Percentiles rank a stretch among this genome's conserved stretches.
Conservation (phyloP, 148 eudicot species). For the Chenopodium quinoa region DNA sequence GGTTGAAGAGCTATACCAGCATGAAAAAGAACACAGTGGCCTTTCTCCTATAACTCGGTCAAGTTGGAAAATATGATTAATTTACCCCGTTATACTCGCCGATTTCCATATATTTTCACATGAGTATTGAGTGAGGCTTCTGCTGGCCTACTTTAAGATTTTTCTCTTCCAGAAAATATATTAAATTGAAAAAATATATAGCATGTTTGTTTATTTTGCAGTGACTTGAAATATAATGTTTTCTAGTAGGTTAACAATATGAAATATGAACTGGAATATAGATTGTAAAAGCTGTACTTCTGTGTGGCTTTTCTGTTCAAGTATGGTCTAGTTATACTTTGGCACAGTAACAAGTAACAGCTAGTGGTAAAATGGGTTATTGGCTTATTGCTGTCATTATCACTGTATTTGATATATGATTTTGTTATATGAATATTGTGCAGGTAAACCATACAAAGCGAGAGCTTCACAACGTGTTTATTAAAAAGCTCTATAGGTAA, state of each 20-base stretch:
- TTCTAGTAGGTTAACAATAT: neutral
- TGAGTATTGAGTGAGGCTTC: neutral
- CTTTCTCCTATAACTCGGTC: neutral
- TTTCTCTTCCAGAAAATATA: neutral
- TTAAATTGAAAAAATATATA: neutral
- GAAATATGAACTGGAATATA: neutral
- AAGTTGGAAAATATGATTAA: neutral
- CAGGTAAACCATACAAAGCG: slow-evolving; percentile 96
- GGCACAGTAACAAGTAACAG: neutral
- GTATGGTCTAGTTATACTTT: neutral
- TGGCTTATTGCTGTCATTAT: neutral
- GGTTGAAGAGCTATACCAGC: neutral
- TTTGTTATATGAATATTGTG: slow-evolving; percentile 15
- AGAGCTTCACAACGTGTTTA: slow-evolving; percentile 94
- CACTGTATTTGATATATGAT: slow-evolving; percentile 4
- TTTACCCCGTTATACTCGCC: neutral
- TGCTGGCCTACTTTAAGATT: neutral
- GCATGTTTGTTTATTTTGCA: neutral
- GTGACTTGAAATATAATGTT: neutral
- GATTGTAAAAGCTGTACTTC: neutral
- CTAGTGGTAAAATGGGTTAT: neutral
- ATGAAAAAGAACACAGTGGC: neutral
- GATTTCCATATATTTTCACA: neutral
- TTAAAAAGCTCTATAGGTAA: slow-evolving; percentile 91
- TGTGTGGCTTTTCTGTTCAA: neutral